phyloP scores from a whole-genome alignment of 805 yeast genomes.

The Barnettozyma pratensis region DNA sequence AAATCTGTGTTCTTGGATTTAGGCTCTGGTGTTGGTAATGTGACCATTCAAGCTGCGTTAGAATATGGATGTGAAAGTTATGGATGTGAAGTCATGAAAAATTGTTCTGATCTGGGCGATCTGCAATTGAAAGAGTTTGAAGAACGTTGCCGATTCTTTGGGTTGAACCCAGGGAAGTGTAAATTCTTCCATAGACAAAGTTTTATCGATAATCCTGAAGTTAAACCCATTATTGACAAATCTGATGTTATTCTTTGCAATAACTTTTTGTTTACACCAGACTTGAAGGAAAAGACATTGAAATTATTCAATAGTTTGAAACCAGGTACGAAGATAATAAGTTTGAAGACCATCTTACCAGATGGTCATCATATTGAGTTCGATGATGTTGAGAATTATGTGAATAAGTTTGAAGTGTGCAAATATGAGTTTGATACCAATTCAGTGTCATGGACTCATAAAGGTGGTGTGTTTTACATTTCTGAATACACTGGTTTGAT shows the following conservation, averaged over 20 bases:
- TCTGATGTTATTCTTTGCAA: constrained; percentile 76
- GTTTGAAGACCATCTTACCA: constrained; percentile 74
- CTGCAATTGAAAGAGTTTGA: constrained; percentile 54
- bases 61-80: constrained; percentile 81
- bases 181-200: constrained; percentile 61
- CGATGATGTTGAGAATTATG: constrained; percentile 47
- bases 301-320: constrained; percentile 56
- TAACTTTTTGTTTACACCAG: constrained; percentile 79
- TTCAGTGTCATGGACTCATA: constrained; percentile 84
- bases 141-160: constrained; percentile 56
- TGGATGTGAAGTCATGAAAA: constrained; percentile 87
- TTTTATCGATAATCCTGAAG: constrained; percentile 61
- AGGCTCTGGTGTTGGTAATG: constrained; percentile 94
- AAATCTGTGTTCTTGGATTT: constrained; percentile 70
- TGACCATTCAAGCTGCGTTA: constrained; percentile 82
- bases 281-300: constrained; percentile 63
- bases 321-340: constrained; percentile 73
- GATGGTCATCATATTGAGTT: constrained; percentile 59
- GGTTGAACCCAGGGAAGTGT: constrained; percentile 53
- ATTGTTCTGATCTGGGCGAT: constrained; percentile 66
- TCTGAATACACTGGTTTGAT: constrained; percentile 34
- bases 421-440: constrained; percentile 58
- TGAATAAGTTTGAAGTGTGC: constrained; percentile 61
- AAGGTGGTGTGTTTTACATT: constrained; percentile 73
- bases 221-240: constrained; percentile 45